Conservation (phyloP, 208 protist genomes). For the Strigomonas oncopelti region DNA sequence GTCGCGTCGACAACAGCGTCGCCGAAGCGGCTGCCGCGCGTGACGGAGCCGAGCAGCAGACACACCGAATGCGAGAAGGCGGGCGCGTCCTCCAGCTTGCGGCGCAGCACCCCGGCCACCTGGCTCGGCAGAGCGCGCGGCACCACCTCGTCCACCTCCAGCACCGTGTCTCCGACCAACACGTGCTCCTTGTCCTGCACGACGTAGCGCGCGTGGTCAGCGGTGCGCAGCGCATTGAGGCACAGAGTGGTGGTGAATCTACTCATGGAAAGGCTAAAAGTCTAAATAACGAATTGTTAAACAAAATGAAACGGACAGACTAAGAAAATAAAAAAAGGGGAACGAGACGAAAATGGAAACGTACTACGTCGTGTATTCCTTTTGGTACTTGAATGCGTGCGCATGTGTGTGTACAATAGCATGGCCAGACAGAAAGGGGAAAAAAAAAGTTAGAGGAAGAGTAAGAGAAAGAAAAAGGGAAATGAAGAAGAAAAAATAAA, state of each 20-base stretch:
- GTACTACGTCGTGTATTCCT: too few relatives aligned
- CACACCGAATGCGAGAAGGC: slow-evolving; percentile 33
- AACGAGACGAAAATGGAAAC: background rate
- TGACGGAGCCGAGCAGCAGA: slow-evolving; percentile 26
- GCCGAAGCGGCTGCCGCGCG: slow-evolving; percentile 21
- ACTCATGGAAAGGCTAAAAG: background rate
- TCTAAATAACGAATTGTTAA: slow-evolving; percentile 7
- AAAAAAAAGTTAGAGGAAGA: slow-evolving; percentile 1
- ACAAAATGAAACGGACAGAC: background rate
- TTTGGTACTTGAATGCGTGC: too few relatives aligned
- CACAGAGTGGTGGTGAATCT: slow-evolving; percentile 51
- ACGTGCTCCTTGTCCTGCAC: slow-evolving; percentile 25
- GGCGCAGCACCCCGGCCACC: slow-evolving; percentile 30
- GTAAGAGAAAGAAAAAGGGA: slow-evolving; percentile 18
- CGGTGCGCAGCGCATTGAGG: slow-evolving; percentile 27
- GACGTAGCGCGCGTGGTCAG: slow-evolving; percentile 16
- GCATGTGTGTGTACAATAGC: too few relatives aligned
- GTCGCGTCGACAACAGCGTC: slow-evolving; percentile 23
- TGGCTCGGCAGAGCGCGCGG: slow-evolving; percentile 42
- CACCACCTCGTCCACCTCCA: slow-evolving; percentile 33
- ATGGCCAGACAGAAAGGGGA: background rate
- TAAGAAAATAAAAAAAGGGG: slow-evolving; percentile 13
- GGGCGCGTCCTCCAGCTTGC: slow-evolving; percentile 24
- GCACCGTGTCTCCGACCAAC: slow-evolving; percentile 15
- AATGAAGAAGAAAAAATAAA: too few relatives aligned